Evolutionary conservation across 1,284 basidiomycete genomes (phyloP).

Genomic region (Coniferiporia weirii): DNA sequence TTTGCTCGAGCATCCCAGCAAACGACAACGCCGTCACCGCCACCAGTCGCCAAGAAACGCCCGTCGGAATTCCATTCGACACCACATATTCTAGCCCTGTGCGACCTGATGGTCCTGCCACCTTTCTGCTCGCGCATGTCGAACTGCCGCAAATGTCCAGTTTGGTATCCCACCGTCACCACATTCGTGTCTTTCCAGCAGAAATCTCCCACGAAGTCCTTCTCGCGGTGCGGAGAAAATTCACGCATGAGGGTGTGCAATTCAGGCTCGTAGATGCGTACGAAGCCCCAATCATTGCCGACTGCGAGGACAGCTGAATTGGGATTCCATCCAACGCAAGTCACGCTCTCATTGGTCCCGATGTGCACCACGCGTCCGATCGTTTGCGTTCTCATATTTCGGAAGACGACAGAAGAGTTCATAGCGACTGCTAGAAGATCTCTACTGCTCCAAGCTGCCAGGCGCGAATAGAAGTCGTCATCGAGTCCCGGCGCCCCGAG

Average conservation of each 20-base stretch:
- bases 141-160: constrained; percentile 12
- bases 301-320: constrained; percentile 3
- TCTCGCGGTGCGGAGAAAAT: neutral
- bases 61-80: constrained; percentile 16
- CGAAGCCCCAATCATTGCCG: constrained; percentile 7
- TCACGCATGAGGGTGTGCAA: neutral
- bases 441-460: constrained; percentile 10
- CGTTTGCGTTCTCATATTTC: constrained; percentile 12
- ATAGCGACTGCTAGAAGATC: constrained; percentile 16
- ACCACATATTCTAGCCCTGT: constrained; percentile 14
- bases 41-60: constrained; percentile 14
- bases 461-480: constrained; percentile 18
- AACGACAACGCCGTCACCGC: constrained; percentile 12
- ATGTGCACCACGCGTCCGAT: neutral
- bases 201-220: constrained; percentile 14
- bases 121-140: constrained; percentile 12
- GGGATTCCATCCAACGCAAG: constrained; percentile 12
- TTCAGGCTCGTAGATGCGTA: constrained; percentile 8
- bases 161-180: constrained; percentile 14
- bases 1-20: constrained; percentile 13
- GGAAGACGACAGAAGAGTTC: constrained; percentile 12
- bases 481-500: constrained; percentile 16
- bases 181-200: constrained; percentile 16
- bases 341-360: neutral
- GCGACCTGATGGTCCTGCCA: constrained; percentile 9